Base-by-base conservation (phyloP, 2,329 filamentous ascomycete genomes). In the Coniosporium tulheliwenetii region DNA sequence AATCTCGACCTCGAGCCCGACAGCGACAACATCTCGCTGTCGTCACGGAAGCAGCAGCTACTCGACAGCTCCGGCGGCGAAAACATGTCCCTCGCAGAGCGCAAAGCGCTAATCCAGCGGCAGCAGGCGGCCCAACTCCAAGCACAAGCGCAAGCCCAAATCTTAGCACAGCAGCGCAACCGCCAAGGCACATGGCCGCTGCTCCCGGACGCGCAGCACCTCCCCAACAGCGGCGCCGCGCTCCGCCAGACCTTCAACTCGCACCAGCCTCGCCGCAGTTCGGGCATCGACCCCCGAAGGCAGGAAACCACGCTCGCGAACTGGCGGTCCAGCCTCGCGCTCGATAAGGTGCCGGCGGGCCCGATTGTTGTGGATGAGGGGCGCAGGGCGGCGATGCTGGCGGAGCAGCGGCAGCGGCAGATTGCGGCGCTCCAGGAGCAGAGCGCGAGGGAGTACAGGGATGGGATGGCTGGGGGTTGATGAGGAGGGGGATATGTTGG, bases 401-500 rank as follows among this genome's bases (percentile, higher is more conserved):
- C 67, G 31, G 77, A 81, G 48, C 73, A 71, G 47, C 74, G 78
- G 47, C 74, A 75, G 29, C 75, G 76, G 52, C 70, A 75, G 40
- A 67, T 73, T 52, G 68, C 69, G 39, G 69, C 70, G 40, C 73
- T 79, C 54, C 65, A 70, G 51, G 71, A 77, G 49, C 67, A 69
- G 41, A 61, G 66, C 35, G 73, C 72, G 38, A 72, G 70, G 47
- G 69, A 75, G 46, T 65, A 72, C 41, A 66, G 69, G 5, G 76
- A 83, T 10, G 71, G 71, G 39, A 69, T 70, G 32, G 77, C 85
- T 50, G 81, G 85, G 75, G 80, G 56, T 71, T 75, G 47, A 91
- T 93, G 81, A 70, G 84, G 41, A 77, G 74, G 12, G 79, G 0
- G 75, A 81, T 47, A 73, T 93, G 65, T 66, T 82, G 39, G 80